Evolutionary conservation across 352 stramenopile species (phyloP), one percentile per base, ranked within the genome.

Genomic region (Phytophthora pseudosyringae): DNA sequence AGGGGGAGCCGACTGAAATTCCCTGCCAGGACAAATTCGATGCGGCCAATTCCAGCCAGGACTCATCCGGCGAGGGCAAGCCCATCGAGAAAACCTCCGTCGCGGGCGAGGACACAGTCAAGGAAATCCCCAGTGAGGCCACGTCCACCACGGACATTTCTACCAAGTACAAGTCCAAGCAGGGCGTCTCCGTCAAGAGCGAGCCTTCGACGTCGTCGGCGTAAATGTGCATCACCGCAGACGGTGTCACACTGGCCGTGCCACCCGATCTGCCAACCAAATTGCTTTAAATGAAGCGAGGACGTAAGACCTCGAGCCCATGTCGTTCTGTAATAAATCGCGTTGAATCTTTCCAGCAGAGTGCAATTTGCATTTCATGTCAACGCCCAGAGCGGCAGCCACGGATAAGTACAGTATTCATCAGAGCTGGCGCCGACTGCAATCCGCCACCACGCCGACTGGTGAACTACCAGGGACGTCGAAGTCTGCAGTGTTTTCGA

Each of bases 291-390:
- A 10, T 41, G 16, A 31, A 55, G 18, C 32, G 33, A 56, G 48
- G 15, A 15, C 48, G 18, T 46, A n/a, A n/a, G 11, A 26, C 10
- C 5, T 38, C 15, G 31, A 48, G 50, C 40, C 6, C 11, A 46
- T 45, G 55, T 54, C 11, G 28, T 32, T 40, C 31, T 59, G 48
- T 60, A 66, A 64, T 55, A 35, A 57, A 49, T 47, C 35, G 56
- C 29, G 40, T 60, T 43, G 36, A 18, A 43, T 43, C 18, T 1
- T 21, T 21, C 21, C 21, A 21, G 21, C 21, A 21, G 2, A 21
- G 21, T 2, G 21, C 13, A 36, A 16, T 5, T 41, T 41, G 35
- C 35, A 4, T 41, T 41, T 49, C 49, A 57, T 33, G 46, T 57
- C 49, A 57, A 57, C 7, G 21, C 21, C 21, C 21, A 21, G 2